phyloP scores from a whole-genome alignment of 2,329 filamentous ascomycete species.

The Colletotrichum coccodes region DNA sequence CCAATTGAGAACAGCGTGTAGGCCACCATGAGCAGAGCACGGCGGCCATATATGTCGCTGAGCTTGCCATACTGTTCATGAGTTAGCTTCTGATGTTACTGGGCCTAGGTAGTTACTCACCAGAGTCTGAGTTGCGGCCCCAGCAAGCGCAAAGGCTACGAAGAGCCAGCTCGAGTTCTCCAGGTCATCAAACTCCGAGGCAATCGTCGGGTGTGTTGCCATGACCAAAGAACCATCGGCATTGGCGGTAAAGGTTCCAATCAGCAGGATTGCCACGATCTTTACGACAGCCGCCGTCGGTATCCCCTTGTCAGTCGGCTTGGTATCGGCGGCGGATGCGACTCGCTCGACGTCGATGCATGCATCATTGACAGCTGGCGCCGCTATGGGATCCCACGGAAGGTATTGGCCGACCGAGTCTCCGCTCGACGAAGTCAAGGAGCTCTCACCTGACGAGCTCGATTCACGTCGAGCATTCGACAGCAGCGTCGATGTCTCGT shows the following conservation, averaged over 20 bases:
- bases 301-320: background rate
- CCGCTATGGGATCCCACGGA: conserved; percentile 27
- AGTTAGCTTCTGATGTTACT: background rate
- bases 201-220: conserved; percentile 71
- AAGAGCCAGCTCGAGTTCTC: conserved; percentile 63
- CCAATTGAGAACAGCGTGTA: conserved; percentile 62
- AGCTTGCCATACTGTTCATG: conserved; percentile 60
- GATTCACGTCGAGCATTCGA: conserved; percentile 15
- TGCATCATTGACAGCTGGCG: conserved; percentile 17
- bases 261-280: conserved; percentile 37
- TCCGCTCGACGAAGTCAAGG: conserved; percentile 23
- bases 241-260: conserved; percentile 70
- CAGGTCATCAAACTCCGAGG: conserved; percentile 68
- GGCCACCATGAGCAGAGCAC: conserved; percentile 54
- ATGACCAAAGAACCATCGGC: conserved; percentile 73
- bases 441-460: conserved; percentile 30
- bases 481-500: conserved; percentile 25
- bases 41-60: conserved; percentile 67
- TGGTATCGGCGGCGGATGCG: conserved; percentile 3
- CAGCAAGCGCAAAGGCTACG: conserved; percentile 43
- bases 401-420: conserved; percentile 25
- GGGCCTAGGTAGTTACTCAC: conserved; percentile 43
- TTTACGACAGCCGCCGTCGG: conserved; percentile 31
- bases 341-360: conserved; percentile 22
- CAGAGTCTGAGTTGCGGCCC: conserved; percentile 47